Percentiles rank a stretch among this genome's conserved stretches.
phyloP scores from a whole-genome alignment of 306 rosid genomes.

The Benincasa hispida region DNA sequence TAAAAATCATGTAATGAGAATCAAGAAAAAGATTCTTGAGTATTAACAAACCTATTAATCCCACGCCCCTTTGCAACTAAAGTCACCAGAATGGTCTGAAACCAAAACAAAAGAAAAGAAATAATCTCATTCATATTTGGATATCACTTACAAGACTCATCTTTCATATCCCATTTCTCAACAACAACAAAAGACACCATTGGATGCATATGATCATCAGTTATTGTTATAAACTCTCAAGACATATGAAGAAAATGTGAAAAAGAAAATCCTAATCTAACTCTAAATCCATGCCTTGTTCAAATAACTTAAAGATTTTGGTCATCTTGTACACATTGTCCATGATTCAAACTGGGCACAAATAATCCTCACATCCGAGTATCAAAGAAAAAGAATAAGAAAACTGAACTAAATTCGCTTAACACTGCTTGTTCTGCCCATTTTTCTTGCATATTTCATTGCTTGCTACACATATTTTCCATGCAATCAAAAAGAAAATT shows the following conservation, averaged over 20 bases:
- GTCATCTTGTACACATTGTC: neutral
- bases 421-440: neutral
- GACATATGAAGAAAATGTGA: neutral
- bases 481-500: neutral
- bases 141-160: neutral
- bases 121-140: neutral
- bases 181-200: neutral
- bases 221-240: neutral
- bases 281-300: neutral
- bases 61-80: conserved; percentile 18
- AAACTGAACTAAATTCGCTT: neutral
- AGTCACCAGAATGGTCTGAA: conserved; percentile 22
- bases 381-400: neutral
- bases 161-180: neutral
- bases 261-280: neutral
- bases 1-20: neutral
- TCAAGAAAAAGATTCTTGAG: neutral
- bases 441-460: neutral
- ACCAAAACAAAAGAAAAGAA: neutral
- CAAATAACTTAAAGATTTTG: neutral
- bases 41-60: conserved; percentile 9
- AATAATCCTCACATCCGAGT: neutral
- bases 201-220: neutral
- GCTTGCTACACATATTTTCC: neutral
- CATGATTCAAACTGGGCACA: neutral